These are phyloP conservation scores for Akanthomyces lecanii DNA, from an alignment of 2,329 filamentous ascomycete species.

Conservation along the genomic window DNA sequence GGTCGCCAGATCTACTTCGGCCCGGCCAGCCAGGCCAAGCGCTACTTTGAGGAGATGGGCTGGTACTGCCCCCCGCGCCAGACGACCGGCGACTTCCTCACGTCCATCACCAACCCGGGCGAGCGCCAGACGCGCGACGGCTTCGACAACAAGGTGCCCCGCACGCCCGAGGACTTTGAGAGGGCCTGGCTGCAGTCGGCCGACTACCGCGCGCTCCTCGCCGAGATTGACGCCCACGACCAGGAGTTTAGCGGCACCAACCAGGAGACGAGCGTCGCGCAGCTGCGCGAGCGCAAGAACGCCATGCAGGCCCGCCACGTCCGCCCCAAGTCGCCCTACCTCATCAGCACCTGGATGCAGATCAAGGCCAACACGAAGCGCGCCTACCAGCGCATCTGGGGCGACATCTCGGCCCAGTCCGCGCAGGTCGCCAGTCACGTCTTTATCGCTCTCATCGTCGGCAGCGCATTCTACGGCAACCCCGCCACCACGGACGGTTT, in stretches of 20 bases:
- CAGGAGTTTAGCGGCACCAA: conserved; percentile 40
- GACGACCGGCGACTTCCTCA: conserved; percentile 67
- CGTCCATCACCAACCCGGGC: conserved; percentile 60
- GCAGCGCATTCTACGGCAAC: conserved; percentile 54
- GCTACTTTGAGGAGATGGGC: conserved; percentile 65
- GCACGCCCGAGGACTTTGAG: conserved; percentile 67
- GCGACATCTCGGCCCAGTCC: conserved; percentile 45
- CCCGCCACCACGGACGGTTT: conserved; percentile 48
- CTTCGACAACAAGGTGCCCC: conserved; percentile 58
- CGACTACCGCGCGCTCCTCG: conserved; percentile 39
- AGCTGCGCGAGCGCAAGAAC: conserved; percentile 46
- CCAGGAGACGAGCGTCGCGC: conserved; percentile 34
- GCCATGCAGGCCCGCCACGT: conserved; percentile 49
- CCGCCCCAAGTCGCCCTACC: conserved; percentile 52
- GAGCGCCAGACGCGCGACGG: conserved; percentile 55
- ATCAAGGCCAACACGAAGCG: conserved; percentile 47
- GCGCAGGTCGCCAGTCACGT: conserved; percentile 45
- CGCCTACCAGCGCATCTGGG: conserved; percentile 49
- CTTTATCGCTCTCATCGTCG: conserved; percentile 57
- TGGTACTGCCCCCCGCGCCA: conserved; percentile 64
- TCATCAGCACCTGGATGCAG: conserved; percentile 53
- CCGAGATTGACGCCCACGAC: conserved; percentile 50
- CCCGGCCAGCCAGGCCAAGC: conserved; percentile 52
- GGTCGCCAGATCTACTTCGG: conserved; percentile 77
- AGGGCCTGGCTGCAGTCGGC: conserved; percentile 41